Evolutionary conservation across 805 yeast species (phyloP).

Genomic region (Ogataea wickerhamii): DNA sequence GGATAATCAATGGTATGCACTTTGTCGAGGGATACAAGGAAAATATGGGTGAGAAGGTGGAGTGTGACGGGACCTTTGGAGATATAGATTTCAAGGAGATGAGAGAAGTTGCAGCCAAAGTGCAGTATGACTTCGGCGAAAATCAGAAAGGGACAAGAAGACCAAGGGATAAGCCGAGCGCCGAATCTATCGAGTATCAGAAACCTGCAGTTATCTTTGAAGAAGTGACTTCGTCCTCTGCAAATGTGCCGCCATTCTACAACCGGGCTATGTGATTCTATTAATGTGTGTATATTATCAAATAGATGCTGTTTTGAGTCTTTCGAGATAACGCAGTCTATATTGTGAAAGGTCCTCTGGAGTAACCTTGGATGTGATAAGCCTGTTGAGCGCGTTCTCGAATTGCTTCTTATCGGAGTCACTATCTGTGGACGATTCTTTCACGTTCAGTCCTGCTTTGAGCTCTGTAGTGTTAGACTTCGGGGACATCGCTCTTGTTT

Average conservation of each 20-base stretch:
- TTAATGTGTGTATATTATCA: not conserved
- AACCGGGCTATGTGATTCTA: too few species aligned
- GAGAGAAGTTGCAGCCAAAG: constrained; percentile 14
- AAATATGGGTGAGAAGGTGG: constrained; percentile 18
- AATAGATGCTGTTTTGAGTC: too few species aligned
- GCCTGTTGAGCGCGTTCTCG: constrained; percentile 7
- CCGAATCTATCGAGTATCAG: too few species aligned
- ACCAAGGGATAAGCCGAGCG: not conserved
- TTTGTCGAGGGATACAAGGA: constrained; percentile 17
- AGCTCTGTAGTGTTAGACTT: not conserved
- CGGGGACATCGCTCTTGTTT: not conserved
- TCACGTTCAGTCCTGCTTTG: not conserved
- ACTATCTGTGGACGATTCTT: not conserved
- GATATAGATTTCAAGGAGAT: constrained; percentile 18
- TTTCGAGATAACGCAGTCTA: constrained; percentile 20
- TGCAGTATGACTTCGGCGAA: constrained; percentile 10
- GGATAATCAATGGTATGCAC: constrained; percentile 11
- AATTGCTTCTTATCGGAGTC: constrained; percentile 1
- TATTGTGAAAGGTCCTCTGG: constrained; percentile 17
- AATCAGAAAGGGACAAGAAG: not conserved
- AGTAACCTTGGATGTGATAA: constrained; percentile 15
- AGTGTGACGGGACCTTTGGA: constrained; percentile 19
- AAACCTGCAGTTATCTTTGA: too few species aligned
- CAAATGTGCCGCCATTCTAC: too few species aligned
- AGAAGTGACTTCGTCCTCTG: too few species aligned